A percentile compares a stretch with the other conserved stretches of the same genome.
Conservation (phyloP, 2,329 filamentous ascomycete species). For the Amylocarpus encephaloides region DNA sequence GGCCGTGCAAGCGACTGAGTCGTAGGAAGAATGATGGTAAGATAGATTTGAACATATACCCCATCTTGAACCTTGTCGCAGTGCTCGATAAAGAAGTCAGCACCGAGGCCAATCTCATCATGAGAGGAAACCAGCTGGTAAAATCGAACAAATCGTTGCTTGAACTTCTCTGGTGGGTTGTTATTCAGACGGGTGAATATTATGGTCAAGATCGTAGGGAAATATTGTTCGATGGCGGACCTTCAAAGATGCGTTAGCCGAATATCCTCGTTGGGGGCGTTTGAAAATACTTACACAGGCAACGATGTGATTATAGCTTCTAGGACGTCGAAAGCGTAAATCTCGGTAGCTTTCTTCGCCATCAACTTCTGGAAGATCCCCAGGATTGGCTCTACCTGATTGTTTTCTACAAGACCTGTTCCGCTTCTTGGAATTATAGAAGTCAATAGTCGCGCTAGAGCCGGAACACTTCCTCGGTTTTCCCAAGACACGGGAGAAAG, state of each 20-base stretch:
- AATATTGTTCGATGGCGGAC: slow-evolving; percentile 50
- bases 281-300: slow-evolving; percentile 51
- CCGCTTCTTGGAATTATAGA: slow-evolving; percentile 77
- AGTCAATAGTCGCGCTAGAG: slow-evolving; percentile 75
- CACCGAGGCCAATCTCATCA: slow-evolving; percentile 67
- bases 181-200: slow-evolving; percentile 64
- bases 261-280: neutral
- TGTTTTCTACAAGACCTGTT: slow-evolving; percentile 64
- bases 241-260: slow-evolving; percentile 37
- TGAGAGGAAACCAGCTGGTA: slow-evolving; percentile 85
- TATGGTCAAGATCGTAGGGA: slow-evolving; percentile 64
- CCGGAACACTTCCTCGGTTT: slow-evolving; percentile 85
- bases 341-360: slow-evolving; percentile 60
- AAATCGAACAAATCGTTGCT: slow-evolving; percentile 83
- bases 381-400: slow-evolving; percentile 82
- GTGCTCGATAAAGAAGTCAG: slow-evolving; percentile 84
- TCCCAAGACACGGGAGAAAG: slow-evolving; percentile 85
- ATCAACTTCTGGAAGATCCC: slow-evolving; percentile 93
- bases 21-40: slow-evolving; percentile 77
- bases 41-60: slow-evolving; percentile 80
- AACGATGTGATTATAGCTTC: slow-evolving; percentile 72
- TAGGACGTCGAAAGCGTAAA: slow-evolving; percentile 81
- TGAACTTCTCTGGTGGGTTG: slow-evolving; percentile 69
- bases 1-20: slow-evolving; percentile 85
- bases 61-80: slow-evolving; percentile 75